phyloP scores from a whole-genome alignment of 768 basidiomycete species.

The Suillus luteus region DNA sequence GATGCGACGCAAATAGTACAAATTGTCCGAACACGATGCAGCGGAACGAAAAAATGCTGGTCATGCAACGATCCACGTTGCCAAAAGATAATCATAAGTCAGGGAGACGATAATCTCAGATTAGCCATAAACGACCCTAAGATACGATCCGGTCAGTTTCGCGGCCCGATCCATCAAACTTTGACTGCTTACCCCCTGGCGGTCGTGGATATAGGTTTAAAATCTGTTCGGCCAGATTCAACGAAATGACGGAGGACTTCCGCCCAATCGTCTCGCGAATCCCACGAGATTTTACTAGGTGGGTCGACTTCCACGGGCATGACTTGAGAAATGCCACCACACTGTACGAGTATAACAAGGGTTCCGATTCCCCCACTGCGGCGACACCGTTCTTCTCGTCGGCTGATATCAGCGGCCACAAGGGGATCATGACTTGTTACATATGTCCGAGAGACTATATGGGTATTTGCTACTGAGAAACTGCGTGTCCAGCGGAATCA shows the following conservation, averaged over 20 bases:
- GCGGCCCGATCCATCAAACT: conserved; percentile 4
- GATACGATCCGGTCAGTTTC: conserved; percentile 15
- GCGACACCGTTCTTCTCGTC: conserved; percentile 79
- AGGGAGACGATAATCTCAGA: conserved; percentile 8
- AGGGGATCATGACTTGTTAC: conserved; percentile 68
- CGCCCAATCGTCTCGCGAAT: conserved; percentile 71
- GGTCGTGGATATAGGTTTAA: conserved; percentile 82
- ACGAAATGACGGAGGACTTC: conserved; percentile 71
- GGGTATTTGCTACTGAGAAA: conserved; percentile 68
- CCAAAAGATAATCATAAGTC: conserved; percentile 17
- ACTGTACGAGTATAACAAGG: conserved; percentile 74
- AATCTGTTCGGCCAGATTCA: conserved; percentile 71
- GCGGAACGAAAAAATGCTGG: conserved; percentile 14
- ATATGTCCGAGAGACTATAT: conserved; percentile 70
- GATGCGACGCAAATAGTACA: conserved; percentile 24
- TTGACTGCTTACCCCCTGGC: conserved; percentile 59
- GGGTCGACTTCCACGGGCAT: conserved; percentile 88
- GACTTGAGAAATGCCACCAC: conserved; percentile 74
- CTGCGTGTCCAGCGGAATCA: conserved; percentile 39
- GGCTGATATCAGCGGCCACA: conserved; percentile 73
- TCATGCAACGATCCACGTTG: conserved; percentile 35
- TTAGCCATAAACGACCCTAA: conserved; percentile 48
- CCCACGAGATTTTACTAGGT: conserved; percentile 76
- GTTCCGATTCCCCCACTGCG: conserved; percentile 76
- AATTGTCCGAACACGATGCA: conserved; percentile 29